A percentile compares a stretch with the other conserved stretches of the same genome.
Evolutionary conservation across 768 basidiomycete genomes (phyloP).

Genomic region (Termitomyces sp.): DNA sequence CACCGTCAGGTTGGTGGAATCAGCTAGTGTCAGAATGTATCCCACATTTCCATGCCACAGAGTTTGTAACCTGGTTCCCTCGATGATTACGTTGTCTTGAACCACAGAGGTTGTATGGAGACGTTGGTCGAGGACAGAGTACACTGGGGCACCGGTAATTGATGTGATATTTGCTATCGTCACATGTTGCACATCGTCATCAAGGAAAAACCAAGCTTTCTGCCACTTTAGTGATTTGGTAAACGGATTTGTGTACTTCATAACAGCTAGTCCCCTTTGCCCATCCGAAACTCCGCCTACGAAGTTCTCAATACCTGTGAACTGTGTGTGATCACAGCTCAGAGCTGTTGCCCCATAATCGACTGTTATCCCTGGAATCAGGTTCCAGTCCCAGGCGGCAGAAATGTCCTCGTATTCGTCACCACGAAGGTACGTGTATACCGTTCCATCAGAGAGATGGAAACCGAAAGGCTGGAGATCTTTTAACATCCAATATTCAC

Average conservation of each 20-base stretch:
- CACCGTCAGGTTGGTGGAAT: conserved; percentile 28
- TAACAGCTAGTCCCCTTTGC: conserved; percentile 50
- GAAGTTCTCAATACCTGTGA: conserved; percentile 48
- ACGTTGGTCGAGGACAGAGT: conserved; percentile 68
- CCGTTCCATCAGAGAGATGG: conserved; percentile 63
- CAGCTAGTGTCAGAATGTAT: conserved; percentile 43
- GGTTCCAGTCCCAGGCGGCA: conserved; percentile 75
- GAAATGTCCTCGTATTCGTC: conserved; percentile 73
- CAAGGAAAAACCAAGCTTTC: conserved; percentile 74
- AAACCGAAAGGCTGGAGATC: conserved; percentile 52
- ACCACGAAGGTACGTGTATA: conserved; percentile 62
- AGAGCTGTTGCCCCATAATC: conserved; percentile 59
- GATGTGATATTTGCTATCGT: conserved; percentile 53
- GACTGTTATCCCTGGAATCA: conserved; percentile 69
- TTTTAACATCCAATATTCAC: not conserved
- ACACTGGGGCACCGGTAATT: conserved; percentile 41
- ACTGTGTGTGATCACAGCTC: conserved; percentile 37
- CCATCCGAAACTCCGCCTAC: conserved; percentile 68
- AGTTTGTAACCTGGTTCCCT: conserved; percentile 23
- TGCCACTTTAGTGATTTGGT: conserved; percentile 55
- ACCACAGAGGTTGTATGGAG: conserved; percentile 39
- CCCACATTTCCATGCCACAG: conserved; percentile 71
- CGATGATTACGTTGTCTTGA: conserved; percentile 30
- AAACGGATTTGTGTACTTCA: conserved; percentile 65
- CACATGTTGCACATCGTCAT: conserved; percentile 59